Evolutionary conservation across 1,139 yeast species (phyloP), one percentile per base, ranked within the genome.

Genomic region (Candida dubliniensis): DNA sequence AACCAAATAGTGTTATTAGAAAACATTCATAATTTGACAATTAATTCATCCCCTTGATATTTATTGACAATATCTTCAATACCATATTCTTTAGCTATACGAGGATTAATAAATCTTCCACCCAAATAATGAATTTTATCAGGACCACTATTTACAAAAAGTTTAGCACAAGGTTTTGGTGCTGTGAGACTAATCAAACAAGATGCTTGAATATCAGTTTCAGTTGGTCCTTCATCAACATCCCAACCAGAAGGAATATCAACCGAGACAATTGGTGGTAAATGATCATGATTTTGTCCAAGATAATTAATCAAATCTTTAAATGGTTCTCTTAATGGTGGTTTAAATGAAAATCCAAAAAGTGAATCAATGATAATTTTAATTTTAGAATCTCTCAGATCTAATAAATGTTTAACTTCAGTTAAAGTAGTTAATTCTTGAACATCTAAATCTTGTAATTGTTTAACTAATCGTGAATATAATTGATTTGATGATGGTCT

Each of bases 211-310:
- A 77, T 74, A 26, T 74, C 76, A 1, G 63, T 60, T 27, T 25
- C 39, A 3, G 62, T 67, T 0, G 95, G 96, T 0, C 99, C 99
- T 4, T 74, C 59, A 58, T 93, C 96, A 5, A 93, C 98, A 59
- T 90, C 95, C 99, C 99, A 93, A 0, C 97, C 96, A 0, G 96
- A 86, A 0, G 99, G 99, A 34, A 91, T 82, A 60, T 93, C 99
- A 1, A 93, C 87, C 0, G 96, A 81, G 0, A 88, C 79, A 2
- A 91, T 77, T 0, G 89, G 90, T 3, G 75, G 66, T 8, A 71
- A 60, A 8, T 62, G 54, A 4, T 53, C 43, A 3, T 66, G 55
- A 24, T 73, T 61, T 1, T 46, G 44, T 6, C 69, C 50, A 56
- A 91, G 67, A 33, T 69, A 66, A 3, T 61, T 56, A 43, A 93